A percentile compares a stretch with the other conserved stretches of the same genome.
Evolutionary conservation across 1,139 yeast genomes (phyloP).

Genomic region (Yamadazyma triangularis): DNA sequence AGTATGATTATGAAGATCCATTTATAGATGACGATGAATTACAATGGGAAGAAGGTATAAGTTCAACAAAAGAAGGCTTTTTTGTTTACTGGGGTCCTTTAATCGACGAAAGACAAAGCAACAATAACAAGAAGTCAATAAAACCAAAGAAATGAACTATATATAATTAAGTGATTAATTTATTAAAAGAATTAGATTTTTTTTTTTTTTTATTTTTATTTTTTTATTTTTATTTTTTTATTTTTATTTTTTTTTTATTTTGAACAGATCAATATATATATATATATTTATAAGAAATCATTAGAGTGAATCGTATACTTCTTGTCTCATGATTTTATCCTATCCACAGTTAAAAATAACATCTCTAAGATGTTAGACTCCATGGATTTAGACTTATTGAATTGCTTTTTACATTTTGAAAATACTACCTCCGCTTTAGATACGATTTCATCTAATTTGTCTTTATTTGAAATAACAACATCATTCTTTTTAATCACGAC

Average conservation of each 20-base stretch:
- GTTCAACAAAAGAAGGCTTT: constrained; percentile 91
- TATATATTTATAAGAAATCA: no score
- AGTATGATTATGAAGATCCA: constrained; percentile 90
- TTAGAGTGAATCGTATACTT: no score
- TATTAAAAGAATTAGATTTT: no score
- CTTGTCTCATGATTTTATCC: constrained; percentile 14
- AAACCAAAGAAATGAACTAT: no score
- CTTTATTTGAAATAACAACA: constrained; percentile 14
- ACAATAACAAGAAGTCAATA: constrained; percentile 10
- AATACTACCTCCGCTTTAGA: constrained; percentile 13
- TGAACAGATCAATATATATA: no score
- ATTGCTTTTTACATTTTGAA: constrained; percentile 7
- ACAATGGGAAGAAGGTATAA: constrained; percentile 89
- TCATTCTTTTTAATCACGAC: constrained; percentile 36
- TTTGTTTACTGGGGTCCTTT: constrained; percentile 95
- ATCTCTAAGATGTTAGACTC: constrained; percentile 36
- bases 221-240: no score
- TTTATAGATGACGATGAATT: constrained; percentile 94
- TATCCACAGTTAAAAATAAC: constrained; percentile 37
- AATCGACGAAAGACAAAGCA: constrained; percentile 51
- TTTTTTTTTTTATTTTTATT: no score
- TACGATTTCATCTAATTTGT: constrained; percentile 18
- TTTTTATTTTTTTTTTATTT: no score
- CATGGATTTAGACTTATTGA: constrained; percentile 9
- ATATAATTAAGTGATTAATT: no score